Evolutionary conservation across 176 grass and related monocot genomes (phyloP).

Genomic region (Aegilops umbellulata): DNA sequence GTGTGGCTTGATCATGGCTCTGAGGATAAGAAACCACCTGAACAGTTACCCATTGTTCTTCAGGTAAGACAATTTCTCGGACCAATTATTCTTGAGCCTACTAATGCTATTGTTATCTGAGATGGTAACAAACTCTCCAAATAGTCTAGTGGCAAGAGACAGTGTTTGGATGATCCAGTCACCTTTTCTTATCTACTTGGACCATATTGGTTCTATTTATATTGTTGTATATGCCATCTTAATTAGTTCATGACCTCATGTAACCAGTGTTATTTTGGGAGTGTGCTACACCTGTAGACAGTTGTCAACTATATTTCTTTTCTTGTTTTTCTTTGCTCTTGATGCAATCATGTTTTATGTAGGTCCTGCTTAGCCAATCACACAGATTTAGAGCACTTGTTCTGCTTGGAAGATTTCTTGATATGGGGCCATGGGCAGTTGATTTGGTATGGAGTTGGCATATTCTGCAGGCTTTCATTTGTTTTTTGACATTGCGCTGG

Average conservation of each 20-base stretch:
- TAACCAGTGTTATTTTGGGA: not conserved
- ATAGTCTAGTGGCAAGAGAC: not conserved
- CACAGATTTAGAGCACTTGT: conserved; percentile 97
- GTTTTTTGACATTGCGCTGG: not conserved
- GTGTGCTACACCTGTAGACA: not conserved
- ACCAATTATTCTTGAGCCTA: not conserved
- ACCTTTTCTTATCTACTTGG: not conserved
- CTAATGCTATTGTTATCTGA: not conserved
- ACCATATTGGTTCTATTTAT: conserved; percentile 19
- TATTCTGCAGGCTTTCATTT: conserved; percentile 17
- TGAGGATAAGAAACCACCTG: conserved; percentile 88
- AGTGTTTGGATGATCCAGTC: conserved; percentile 8
- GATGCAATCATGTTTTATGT: conserved; percentile 28
- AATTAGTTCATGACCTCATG: conserved; percentile 1
- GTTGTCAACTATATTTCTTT: conserved; percentile 11
- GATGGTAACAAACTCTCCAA: not conserved
- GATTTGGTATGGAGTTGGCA: conserved; percentile 65
- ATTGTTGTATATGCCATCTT: not conserved
- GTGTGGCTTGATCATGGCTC: conserved; percentile 99
- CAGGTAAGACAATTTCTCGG: conserved; percentile 57
- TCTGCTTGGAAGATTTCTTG: conserved; percentile 98
- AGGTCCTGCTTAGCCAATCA: conserved; percentile 96
- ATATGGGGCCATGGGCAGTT: conserved; percentile 99
- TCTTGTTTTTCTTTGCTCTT: conserved; percentile 12
- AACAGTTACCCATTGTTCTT: conserved; percentile 98